A percentile compares a stretch with the other conserved stretches of the same genome.
Conservation (phyloP, 2,329 filamentous ascomycete species). For the Myotisia sp. region DNA sequence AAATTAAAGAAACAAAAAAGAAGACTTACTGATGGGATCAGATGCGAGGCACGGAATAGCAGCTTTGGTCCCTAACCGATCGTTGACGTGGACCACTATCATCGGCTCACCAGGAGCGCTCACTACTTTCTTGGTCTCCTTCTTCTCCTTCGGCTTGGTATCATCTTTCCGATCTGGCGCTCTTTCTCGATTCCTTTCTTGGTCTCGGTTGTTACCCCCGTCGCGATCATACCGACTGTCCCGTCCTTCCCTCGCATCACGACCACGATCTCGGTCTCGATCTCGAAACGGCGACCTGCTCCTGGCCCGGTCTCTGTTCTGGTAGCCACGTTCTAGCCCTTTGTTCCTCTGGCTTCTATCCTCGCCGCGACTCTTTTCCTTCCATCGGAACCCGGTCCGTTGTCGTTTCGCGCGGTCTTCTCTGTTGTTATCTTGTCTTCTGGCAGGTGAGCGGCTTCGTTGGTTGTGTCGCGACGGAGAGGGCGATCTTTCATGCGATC, state of each 20-base stretch:
- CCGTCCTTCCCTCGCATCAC: conserved; percentile 17
- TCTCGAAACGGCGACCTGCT: conserved; percentile 22
- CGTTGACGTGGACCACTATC: conserved; percentile 89
- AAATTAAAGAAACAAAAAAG: neutral
- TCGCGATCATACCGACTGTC: conserved; percentile 14
- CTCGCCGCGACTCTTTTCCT: conserved; percentile 36
- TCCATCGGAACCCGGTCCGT: conserved; percentile 33
- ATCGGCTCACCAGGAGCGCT: conserved; percentile 51
- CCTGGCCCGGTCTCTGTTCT: conserved; percentile 15
- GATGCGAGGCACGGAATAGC: conserved; percentile 77
- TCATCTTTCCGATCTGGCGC: conserved; percentile 17
- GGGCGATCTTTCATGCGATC: conserved; percentile 11
- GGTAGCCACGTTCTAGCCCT: conserved; percentile 41
- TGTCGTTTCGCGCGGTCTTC: conserved; percentile 12
- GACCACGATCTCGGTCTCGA: conserved; percentile 13
- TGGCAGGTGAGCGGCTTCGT: conserved; percentile 31
- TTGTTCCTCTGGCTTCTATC: conserved; percentile 30
- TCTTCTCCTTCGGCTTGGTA: conserved; percentile 32
- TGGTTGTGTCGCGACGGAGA: conserved; percentile 22
- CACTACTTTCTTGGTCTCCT: conserved; percentile 23
- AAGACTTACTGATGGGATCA: conserved; percentile 52
- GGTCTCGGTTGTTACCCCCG: conserved; percentile 12
- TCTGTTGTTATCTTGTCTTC: conserved; percentile 21
- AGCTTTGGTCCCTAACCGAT: conserved; percentile 89
- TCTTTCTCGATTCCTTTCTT: conserved; percentile 14